A percentile compares a stretch with the other conserved stretches of the same genome.
Conservation (phyloP, 768 basidiomycete species). For the Hortiboletus campestris region DNA sequence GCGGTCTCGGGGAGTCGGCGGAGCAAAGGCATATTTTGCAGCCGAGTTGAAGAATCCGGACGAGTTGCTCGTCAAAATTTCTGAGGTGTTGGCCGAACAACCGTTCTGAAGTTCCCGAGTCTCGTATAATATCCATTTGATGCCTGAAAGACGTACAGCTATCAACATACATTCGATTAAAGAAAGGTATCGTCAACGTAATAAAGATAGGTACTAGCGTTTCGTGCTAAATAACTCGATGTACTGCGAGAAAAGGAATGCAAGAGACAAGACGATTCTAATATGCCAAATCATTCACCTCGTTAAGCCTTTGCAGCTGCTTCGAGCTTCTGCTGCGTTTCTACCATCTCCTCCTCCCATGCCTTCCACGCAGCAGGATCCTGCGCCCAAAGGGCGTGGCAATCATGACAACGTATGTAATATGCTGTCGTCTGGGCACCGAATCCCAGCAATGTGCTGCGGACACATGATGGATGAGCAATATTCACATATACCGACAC, state of each 20-base stretch:
- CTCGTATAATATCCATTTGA: neutral
- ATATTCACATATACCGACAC: neutral
- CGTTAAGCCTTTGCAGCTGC: neutral
- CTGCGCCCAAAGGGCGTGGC: slow-evolving; percentile 37
- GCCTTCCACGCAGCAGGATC: slow-evolving; percentile 38
- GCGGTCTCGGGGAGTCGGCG: slow-evolving; percentile 39
- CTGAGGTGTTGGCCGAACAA: slow-evolving; percentile 55
- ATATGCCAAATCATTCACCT: neutral
- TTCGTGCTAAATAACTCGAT: neutral
- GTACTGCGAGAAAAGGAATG: neutral
- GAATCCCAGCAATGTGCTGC: slow-evolving; percentile 42
- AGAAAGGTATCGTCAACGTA: neutral
- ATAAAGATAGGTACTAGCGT: neutral
- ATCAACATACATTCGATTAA: neutral
- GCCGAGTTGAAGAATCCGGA: slow-evolving; percentile 48
- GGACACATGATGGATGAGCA: slow-evolving; percentile 10
- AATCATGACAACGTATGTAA: slow-evolving; percentile 52
- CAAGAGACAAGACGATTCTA: neutral
- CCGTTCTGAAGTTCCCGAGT: slow-evolving; percentile 38
- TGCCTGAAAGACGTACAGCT: neutral
- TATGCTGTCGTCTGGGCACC: slow-evolving; percentile 38
- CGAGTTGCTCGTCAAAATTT: slow-evolving; percentile 49
- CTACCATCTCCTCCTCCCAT: slow-evolving; percentile 45
- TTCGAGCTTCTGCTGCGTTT: slow-evolving; percentile 36
- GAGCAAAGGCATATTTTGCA: slow-evolving; percentile 52